Percentiles rank a stretch among this genome's conserved stretches.
Conservation (phyloP, 306 rosid species). For the Hippophae tibetana region DNA sequence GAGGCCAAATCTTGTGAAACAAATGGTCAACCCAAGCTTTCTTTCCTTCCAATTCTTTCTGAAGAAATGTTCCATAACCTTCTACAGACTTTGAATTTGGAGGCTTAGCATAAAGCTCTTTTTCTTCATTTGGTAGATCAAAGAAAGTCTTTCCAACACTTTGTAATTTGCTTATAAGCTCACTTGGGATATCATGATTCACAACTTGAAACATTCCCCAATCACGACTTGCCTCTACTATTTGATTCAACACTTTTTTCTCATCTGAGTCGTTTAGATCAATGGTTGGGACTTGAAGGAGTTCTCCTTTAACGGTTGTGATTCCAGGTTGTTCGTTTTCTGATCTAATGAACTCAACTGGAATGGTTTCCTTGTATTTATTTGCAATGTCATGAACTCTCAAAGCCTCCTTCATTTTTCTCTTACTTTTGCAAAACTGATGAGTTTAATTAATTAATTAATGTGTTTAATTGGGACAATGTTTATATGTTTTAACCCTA, state of each 20-base stretch:
- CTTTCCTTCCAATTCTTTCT: conserved; percentile 50
- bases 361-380: conserved; percentile 25
- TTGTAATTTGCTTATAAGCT: conserved; percentile 40
- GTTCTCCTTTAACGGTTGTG: conserved; percentile 48
- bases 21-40: conserved; percentile 81
- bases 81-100: conserved; percentile 31
- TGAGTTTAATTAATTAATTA: no score
- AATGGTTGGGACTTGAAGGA: conserved; percentile 39
- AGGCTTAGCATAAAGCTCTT: conserved; percentile 44
- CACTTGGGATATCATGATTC: conserved; percentile 56
- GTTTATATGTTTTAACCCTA: no score
- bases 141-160: conserved; percentile 52
- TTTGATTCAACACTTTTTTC: conserved; percentile 10
- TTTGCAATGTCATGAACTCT: conserved; percentile 53
- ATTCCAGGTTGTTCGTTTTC: conserved; percentile 58
- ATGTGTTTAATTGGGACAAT: no score
- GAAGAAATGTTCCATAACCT: conserved; percentile 57
- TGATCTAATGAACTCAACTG: conserved; percentile 32
- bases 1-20: conserved; percentile 60
- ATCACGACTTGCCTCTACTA: conserved; percentile 31
- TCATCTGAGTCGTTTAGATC: conserved; percentile 37
- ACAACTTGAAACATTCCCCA: conserved; percentile 81
- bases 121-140: conserved; percentile 43
- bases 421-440: no score
- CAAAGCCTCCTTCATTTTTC: conserved; percentile 21